phyloP scores from a whole-genome alignment of 257 asterid genomes.

The Asclepias syriaca region DNA sequence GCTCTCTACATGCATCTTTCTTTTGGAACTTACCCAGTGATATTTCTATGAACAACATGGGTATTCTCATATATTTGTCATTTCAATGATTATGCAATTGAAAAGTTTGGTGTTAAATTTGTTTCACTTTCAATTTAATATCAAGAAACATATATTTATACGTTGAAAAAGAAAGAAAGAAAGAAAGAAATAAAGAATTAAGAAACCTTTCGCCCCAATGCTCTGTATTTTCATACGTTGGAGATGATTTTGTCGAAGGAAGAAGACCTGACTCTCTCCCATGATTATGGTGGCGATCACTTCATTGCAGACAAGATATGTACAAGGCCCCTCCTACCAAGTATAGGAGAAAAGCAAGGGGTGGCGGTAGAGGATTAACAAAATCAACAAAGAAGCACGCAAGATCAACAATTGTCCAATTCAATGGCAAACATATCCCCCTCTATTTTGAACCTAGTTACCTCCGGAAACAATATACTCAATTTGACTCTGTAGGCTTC shows the following conservation, averaged over 20 bases:
- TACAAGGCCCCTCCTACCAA: background rate
- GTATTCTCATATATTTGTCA: slow-evolving; percentile 17
- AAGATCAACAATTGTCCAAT: slow-evolving; percentile 10
- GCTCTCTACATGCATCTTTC: slow-evolving; percentile 8
- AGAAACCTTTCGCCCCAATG: slow-evolving; percentile 6
- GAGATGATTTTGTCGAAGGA: slow-evolving; percentile 31
- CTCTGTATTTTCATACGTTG: slow-evolving; percentile 13
- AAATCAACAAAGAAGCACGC: slow-evolving; percentile 14
- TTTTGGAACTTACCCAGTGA: slow-evolving; percentile 1
- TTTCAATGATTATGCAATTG: slow-evolving; percentile 37
- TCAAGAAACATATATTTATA: background rate
- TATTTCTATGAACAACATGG: slow-evolving; percentile 17
- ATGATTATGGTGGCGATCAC: slow-evolving; percentile 8
- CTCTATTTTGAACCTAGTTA: slow-evolving; percentile 9
- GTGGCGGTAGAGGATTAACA: background rate
- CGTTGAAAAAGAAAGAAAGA: background rate
- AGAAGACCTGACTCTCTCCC: background rate
- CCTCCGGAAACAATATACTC: background rate
- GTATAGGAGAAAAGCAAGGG: background rate
- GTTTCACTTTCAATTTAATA: background rate
- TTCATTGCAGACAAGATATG: slow-evolving; percentile 4
- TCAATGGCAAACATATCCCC: slow-evolving; percentile 19
- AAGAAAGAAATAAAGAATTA: background rate
- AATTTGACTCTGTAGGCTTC: background rate
- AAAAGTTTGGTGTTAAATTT: slow-evolving; percentile 19